A percentile compares a stretch with the other conserved stretches of the same genome.
phyloP scores from a whole-genome alignment of 257 asterid species.

The Solanum arcanum region DNA sequence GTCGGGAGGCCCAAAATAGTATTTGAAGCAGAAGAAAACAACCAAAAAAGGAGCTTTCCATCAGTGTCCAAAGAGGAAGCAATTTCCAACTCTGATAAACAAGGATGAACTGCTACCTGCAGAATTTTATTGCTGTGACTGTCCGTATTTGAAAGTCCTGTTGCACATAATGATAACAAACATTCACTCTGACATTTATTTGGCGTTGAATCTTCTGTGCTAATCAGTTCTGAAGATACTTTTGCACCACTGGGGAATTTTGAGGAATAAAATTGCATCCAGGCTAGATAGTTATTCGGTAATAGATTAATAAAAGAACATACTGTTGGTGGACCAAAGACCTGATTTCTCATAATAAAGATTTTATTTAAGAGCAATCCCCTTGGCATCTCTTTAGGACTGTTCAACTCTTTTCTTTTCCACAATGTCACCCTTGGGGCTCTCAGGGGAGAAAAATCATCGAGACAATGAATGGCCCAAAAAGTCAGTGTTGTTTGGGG shows the following conservation, averaged over 20 bases:
- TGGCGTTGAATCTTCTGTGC: conserved; percentile 22
- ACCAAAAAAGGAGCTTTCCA: conserved; percentile 74
- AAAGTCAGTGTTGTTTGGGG: conserved; percentile 41
- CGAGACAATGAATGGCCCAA: conserved; percentile 95
- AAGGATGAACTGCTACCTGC: conserved; percentile 79
- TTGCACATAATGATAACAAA: conserved; percentile 25
- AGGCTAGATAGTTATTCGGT: conserved; percentile 55
- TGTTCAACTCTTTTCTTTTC: conserved; percentile 47
- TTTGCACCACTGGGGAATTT: conserved; percentile 25
- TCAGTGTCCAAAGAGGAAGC: conserved; percentile 81
- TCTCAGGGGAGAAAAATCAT: conserved; percentile 83
- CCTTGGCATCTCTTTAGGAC: conserved; percentile 31
- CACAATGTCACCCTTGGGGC: conserved; percentile 83
- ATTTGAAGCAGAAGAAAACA: conserved; percentile 43
- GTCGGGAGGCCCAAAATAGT: conserved; percentile 48
- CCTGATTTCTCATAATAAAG: conserved; percentile 53
- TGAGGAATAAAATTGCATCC: conserved; percentile 53
- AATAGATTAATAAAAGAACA: conserved; percentile 60
- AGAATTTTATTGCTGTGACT: conserved; percentile 59
- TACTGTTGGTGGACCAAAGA: conserved; percentile 57
- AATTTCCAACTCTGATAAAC: conserved; percentile 39
- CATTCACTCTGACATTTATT: conserved; percentile 19
- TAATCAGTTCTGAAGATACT: conserved; percentile 27
- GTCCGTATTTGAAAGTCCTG: conserved; percentile 44
- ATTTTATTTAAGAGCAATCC: conserved; percentile 39